phyloP scores from a whole-genome alignment of 2,329 filamentous ascomycete genomes.

The Colletotrichum aenigma region DNA sequence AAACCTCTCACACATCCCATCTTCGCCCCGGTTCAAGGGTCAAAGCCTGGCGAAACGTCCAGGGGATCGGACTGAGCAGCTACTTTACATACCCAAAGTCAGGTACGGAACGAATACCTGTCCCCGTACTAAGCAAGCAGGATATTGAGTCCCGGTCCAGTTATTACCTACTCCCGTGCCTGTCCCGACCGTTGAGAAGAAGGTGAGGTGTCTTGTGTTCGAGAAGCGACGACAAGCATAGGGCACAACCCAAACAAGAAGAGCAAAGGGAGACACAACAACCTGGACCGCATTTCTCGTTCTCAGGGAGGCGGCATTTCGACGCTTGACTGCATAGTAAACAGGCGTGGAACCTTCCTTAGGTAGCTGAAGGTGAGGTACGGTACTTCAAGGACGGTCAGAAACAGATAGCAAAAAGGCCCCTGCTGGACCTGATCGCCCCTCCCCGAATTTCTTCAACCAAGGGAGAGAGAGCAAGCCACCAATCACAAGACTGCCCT shows the following conservation, averaged over 20 bases:
- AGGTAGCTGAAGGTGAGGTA: not conserved
- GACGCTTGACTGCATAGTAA: not conserved
- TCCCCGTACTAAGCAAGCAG: not conserved
- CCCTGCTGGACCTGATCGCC: not conserved
- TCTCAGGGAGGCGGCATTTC: not conserved
- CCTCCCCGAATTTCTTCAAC: not conserved
- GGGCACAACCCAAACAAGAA: not conserved
- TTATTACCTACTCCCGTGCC: not conserved
- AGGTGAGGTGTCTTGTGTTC: not conserved
- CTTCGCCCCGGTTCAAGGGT: constrained; percentile 1
- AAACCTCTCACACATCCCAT: constrained; percentile 21
- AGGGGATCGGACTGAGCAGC: not conserved
- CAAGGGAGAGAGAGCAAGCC: not conserved
- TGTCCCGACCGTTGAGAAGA: not conserved
- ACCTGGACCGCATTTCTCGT: not conserved
- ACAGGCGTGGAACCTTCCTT: not conserved
- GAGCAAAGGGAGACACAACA: not conserved
- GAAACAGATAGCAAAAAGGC: not conserved
- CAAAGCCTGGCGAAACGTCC: not conserved
- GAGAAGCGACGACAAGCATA: not conserved
- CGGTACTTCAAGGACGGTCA: not conserved
- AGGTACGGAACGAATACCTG: not conserved
- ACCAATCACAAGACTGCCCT: not conserved
- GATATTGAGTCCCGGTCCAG: not conserved
- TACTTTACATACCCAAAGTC: not conserved